Percentiles rank a stretch among this genome's conserved stretches.
Evolutionary conservation across 2,329 filamentous ascomycete genomes (phyloP).

Genomic region (Aspergillus hortae): DNA sequence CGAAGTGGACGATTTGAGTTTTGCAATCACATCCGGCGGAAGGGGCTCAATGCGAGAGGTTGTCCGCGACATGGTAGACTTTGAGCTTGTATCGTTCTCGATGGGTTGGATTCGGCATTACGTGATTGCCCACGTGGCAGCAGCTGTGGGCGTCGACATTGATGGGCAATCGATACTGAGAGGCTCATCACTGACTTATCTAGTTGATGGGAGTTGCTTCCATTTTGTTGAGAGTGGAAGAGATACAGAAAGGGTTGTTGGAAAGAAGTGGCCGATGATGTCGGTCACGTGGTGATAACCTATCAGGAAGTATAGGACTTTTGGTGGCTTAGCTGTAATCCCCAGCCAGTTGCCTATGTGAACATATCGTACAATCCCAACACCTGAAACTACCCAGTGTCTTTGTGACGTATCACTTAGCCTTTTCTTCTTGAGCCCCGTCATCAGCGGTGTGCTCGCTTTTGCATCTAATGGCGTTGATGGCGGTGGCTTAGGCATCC

Average conservation of each 20-base stretch:
- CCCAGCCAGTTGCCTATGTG: background rate
- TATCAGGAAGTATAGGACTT: background rate
- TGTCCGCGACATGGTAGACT: conserved; percentile 21
- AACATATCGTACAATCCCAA: no score
- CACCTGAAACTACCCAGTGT: no score
- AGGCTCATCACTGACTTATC: no score
- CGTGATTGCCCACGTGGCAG: no score
- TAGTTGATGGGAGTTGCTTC: no score
- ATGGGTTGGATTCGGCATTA: no score
- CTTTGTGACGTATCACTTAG: no score
- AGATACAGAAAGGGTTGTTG: no score
- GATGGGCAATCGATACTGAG: no score
- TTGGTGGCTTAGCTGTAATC: no score
- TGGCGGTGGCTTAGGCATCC: background rate
- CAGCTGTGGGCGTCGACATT: no score
- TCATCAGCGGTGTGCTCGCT: conserved; percentile 7
- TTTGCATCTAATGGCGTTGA: conserved; percentile 5
- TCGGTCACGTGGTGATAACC: conserved; percentile 1
- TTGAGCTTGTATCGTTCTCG: background rate
- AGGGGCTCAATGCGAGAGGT: conserved; percentile 59
- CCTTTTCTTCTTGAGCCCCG: background rate
- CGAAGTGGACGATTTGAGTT: conserved; percentile 79
- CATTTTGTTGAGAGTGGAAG: no score
- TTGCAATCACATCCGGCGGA: conserved; percentile 66
- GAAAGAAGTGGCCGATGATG: background rate